Base-by-base conservation (phyloP, 2,329 filamentous ascomycete species). In the Trichophyton benhamiae region DNA sequence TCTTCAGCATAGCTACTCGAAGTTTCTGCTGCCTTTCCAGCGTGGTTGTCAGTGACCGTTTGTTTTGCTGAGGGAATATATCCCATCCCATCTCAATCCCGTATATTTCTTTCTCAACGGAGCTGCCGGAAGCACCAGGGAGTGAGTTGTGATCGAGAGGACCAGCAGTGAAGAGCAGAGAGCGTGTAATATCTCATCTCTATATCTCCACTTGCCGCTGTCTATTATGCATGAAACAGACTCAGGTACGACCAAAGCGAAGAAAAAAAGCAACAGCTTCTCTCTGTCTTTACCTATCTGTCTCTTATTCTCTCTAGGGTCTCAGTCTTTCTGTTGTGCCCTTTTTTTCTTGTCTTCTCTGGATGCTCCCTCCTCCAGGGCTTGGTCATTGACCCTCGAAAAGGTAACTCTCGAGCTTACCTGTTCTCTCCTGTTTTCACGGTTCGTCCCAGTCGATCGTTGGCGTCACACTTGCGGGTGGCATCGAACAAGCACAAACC, bases 391-490 rank as follows among this genome's bases (percentile, higher is more conserved):
- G 11, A 38, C 33, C 27, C 33, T 38, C 33, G 0, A 38, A 38
- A 13, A 13, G 33, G 11, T 38, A 38, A 4, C 33, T 13, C 33
- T 38, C 11, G 9, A 38, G 33, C 33, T 38, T 38, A 38, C 33
- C 33, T 38, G 33, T 38, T 13, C 11, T 13, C 33, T 38, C 33
- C 11, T 38, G 33, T 38, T 38, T 11, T 38, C 27, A 30, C 27
- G 48, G 48, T 30, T 52, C 48, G 48, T 30, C 3, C 6, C 20
- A n/a, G 49, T 27, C 49, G 49, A 53, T 30, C 25, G 11, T 25
- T 53, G 49, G 49, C 49, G 49, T 53, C 49, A 53, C 49, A 53
- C 22, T 53, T 53, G 49, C 49, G 49, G 49, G 49, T 53, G 49
- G 49, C 49, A 53, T 20, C 49, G 48, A 53, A 53, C 48, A 53